These are phyloP conservation scores for Pontederia crassipes DNA, from an alignment of 176 grass and related monocot species.

Conservation along the genomic window DNA sequence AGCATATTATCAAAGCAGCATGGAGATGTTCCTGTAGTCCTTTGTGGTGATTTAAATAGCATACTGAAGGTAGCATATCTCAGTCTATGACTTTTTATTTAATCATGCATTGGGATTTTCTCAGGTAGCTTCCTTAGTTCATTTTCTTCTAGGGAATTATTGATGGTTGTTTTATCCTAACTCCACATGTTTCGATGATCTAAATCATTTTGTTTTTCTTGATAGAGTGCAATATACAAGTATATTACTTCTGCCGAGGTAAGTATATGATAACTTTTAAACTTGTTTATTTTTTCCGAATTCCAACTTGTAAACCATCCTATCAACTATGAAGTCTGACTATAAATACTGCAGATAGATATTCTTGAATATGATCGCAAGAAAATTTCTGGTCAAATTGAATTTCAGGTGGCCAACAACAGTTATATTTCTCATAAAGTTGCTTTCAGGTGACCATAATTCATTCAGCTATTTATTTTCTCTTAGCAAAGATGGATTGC, in stretches of 20 bases:
- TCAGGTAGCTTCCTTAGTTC: background rate
- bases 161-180: too few species aligned
- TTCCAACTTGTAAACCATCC: too few species aligned
- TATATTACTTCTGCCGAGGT: conserved; percentile 19
- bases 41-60: conserved; percentile 26
- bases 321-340: too few species aligned
- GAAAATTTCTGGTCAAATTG: conserved; percentile 20
- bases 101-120: background rate
- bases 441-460: conserved; percentile 1
- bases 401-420: conserved; percentile 7
- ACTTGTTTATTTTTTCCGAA: background rate
- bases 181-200: background rate
- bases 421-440: background rate
- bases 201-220: conserved; percentile 1
- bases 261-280: background rate
- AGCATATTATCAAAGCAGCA: conserved; percentile 11
- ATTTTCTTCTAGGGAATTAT: background rate
- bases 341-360: conserved; percentile 9
- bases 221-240: conserved; percentile 14
- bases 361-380: conserved; percentile 23
- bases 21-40: conserved; percentile 6
- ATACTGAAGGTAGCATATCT: conserved; percentile 12
- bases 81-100: background rate
- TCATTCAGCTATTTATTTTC: background rate
- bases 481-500: background rate